phyloP scores from a whole-genome alignment of 2,329 filamentous ascomycete species.

The Penicillium decumbens region DNA sequence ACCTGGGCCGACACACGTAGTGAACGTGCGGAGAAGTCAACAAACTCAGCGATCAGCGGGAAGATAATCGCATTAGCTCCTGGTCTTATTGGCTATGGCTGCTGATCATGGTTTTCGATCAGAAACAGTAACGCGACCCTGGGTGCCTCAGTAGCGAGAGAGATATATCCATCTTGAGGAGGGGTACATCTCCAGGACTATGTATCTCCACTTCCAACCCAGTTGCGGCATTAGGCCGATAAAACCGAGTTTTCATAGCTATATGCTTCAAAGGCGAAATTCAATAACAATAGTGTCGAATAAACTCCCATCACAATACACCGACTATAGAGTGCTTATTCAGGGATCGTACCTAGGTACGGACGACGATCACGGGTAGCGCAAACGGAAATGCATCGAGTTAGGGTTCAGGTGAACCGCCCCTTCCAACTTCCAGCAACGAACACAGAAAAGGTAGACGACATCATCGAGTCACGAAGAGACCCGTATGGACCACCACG shows the following conservation, averaged over 20 bases:
- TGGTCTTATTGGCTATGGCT: not conserved
- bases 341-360: not conserved
- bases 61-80: not conserved
- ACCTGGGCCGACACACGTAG: not conserved
- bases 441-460: not conserved
- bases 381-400: not conserved
- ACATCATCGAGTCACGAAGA: not conserved
- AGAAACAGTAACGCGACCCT: not conserved
- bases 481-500: not conserved
- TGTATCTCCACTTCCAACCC: not conserved
- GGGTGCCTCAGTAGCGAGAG: not conserved
- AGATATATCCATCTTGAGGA: not conserved
- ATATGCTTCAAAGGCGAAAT: not conserved
- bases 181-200: not conserved
- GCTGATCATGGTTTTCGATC: not conserved
- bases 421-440: not conserved
- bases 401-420: not conserved
- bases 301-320: not conserved
- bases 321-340: not conserved
- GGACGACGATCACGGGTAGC: not conserved
- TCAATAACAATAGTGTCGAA: not conserved
- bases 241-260: not conserved
- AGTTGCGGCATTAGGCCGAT: not conserved
- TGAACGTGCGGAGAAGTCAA: not conserved
- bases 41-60: slow-evolving; percentile 1